phyloP scores from a whole-genome alignment of 306 rosid genomes.

The Oxytropis ochrocephala region DNA sequence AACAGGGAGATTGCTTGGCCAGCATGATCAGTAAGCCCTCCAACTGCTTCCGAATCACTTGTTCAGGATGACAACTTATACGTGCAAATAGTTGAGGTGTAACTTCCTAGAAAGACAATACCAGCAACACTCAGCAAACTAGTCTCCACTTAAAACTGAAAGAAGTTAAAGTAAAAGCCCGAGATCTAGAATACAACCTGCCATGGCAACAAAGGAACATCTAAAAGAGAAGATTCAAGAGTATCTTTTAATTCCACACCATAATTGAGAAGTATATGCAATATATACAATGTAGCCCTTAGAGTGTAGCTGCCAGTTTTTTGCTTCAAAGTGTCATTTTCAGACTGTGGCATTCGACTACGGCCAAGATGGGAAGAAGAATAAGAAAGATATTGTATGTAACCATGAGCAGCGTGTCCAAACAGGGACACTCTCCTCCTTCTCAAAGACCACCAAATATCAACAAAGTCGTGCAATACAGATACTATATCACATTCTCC shows the following conservation, averaged over 20 bases:
- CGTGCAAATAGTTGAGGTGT: constrained; percentile 91
- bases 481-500: constrained; percentile 40
- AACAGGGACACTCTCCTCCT: constrained; percentile 82
- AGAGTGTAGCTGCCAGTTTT: constrained; percentile 76
- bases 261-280: constrained; percentile 88
- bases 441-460: constrained; percentile 87
- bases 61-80: constrained; percentile 85
- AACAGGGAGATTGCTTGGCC: constrained; percentile 90
- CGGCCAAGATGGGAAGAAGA: constrained; percentile 54
- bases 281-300: constrained; percentile 75
- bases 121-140: constrained; percentile 13
- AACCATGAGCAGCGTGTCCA: constrained; percentile 89
- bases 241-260: constrained; percentile 83
- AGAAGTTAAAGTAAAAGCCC: constrained; percentile 3
- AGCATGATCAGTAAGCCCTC: constrained; percentile 85
- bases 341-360: constrained; percentile 46
- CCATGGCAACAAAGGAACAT: constrained; percentile 89
- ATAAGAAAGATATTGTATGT: constrained; percentile 66
- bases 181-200: constrained; percentile 57
- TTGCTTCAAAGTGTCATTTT: constrained; percentile 50
- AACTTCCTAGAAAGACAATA: constrained; percentile 63
- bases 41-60: constrained; percentile 75
- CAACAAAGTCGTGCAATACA: constrained; percentile 51
- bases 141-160: constrained; percentile 8
- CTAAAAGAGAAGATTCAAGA: constrained; percentile 57